Base-by-base conservation (phyloP, 208 protist species). In the Crithidia thermophila region DNA sequence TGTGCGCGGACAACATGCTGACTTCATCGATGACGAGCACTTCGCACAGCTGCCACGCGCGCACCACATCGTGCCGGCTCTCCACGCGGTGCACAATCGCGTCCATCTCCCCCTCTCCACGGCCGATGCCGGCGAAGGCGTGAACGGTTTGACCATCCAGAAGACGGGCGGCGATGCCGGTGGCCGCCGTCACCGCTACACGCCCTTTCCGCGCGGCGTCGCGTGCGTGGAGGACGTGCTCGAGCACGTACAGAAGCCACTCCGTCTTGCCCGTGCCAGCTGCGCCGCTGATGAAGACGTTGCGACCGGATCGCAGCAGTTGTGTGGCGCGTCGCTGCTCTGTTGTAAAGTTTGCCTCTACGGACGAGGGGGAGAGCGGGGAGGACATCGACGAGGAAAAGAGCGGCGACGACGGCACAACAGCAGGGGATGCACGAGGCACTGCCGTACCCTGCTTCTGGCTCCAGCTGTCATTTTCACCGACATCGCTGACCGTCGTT, bases 1-100 rank as follows among this genome's bases (percentile, higher is more conserved):
- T 64, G 60, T 77, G 73, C 28, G 73, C 73, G 16, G 79, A 75
- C 31, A 98, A 55, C 90, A 96, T 90, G 53, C 84, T 91, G 42
- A 96, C 80, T 60, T 97, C 91, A 61, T 98, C 90, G 23, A 98
- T 72, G 30, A 98, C 71, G 30, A 96, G 75, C 36, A 93, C 74
- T 7, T 68, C 53, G 63, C 85, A 91, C 9, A 13, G 42, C n/a
- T 74, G 70, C 87, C 89, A 95, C 34, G 61, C 63, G 13, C 46
- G 71, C 42, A 80, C 75, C 6, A 74, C 56, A 23, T 81, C 81
- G 33, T 23, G 49, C 6, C 66, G 70, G 18, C 65, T 30, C 34
- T 67, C 39, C 30, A 91, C 74, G 8, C 42, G 51, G 16, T 75
- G 25, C 21, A 82, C 67, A 21, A 93, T 47, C 40, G 27, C 52